phyloP scores from a whole-genome alignment of 2,329 filamentous ascomycete genomes.

The Pseudopyricularia javanii region DNA sequence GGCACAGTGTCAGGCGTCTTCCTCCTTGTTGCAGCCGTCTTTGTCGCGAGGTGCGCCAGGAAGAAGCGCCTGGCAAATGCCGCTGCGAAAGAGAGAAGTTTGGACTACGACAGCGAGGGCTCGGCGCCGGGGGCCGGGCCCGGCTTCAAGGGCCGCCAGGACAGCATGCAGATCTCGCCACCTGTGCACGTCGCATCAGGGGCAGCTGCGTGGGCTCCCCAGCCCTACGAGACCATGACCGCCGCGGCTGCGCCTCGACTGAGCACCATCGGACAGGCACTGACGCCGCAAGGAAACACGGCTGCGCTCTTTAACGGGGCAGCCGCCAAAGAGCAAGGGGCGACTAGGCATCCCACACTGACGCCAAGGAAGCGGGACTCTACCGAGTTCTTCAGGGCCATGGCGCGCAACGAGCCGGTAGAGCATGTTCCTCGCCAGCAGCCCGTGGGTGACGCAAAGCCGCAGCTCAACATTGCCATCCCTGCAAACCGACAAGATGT shows the following conservation, averaged over 20 bases:
- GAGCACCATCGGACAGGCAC: slow-evolving; percentile 30
- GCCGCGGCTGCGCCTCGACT: slow-evolving; percentile 9
- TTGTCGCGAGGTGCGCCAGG: slow-evolving; percentile 29
- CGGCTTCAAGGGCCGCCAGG: slow-evolving; percentile 12
- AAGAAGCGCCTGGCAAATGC: slow-evolving; percentile 21
- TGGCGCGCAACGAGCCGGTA: background rate
- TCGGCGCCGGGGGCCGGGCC: background rate
- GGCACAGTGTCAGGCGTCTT: slow-evolving; percentile 37
- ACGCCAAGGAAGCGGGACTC: background rate
- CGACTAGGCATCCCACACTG: background rate
- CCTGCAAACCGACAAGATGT: slow-evolving; percentile 9
- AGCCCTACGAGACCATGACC: slow-evolving; percentile 5
- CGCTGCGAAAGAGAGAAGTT: background rate
- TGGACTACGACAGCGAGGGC: background rate
- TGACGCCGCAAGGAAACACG: slow-evolving; percentile 18
- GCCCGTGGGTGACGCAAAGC: slow-evolving; percentile 17
- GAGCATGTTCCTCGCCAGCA: slow-evolving; percentile 7
- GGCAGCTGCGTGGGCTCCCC: background rate
- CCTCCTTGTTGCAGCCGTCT: slow-evolving; percentile 33
- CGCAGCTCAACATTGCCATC: slow-evolving; percentile 28
- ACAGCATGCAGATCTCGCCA: slow-evolving; percentile 27
- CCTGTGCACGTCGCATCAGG: slow-evolving; percentile 17
- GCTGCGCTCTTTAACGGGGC: background rate
- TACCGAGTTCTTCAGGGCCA: background rate
- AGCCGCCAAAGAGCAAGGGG: background rate